phyloP scores from a whole-genome alignment of 2,329 filamentous ascomycete genomes.

The Cladosporium colombiae region DNA sequence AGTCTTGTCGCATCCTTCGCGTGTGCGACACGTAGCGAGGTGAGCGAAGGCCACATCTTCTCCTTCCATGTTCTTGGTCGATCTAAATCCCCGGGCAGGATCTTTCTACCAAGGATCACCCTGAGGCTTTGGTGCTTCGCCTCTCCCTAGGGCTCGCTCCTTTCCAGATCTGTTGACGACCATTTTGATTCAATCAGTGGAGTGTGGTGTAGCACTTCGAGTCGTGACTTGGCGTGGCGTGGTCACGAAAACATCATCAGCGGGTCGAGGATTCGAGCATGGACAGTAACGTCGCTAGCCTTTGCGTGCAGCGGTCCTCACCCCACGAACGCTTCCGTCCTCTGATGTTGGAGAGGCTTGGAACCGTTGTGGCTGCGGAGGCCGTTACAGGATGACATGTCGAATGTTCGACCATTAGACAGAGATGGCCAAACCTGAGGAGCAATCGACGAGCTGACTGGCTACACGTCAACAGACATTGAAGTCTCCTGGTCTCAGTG shows the following conservation, averaged over 20 bases:
- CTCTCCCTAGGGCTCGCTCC: neutral
- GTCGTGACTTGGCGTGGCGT: neutral
- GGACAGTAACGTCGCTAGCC: neutral
- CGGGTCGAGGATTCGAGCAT: neutral
- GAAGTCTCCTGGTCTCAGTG: neutral
- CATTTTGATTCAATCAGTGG: neutral
- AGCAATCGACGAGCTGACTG: neutral
- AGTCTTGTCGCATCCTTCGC: conserved; percentile 5
- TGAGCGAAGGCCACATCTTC: neutral
- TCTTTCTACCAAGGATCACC: neutral
- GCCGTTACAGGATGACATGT: neutral
- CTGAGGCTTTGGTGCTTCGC: neutral
- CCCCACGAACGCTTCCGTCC: neutral
- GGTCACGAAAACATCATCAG: conserved; percentile 1
- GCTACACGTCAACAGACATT: neutral
- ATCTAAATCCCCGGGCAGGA: neutral
- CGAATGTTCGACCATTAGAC: neutral
- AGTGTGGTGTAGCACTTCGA: neutral
- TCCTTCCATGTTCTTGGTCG: neutral
- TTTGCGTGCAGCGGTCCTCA: neutral
- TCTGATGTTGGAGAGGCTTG: neutral
- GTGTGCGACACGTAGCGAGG: neutral
- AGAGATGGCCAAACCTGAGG: neutral
- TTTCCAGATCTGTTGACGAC: neutral
- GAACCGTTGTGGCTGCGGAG: neutral